These are phyloP conservation scores for Saururus chinensis DNA, from an alignment of 164 flowering plant genomes.

Conservation along the genomic window DNA sequence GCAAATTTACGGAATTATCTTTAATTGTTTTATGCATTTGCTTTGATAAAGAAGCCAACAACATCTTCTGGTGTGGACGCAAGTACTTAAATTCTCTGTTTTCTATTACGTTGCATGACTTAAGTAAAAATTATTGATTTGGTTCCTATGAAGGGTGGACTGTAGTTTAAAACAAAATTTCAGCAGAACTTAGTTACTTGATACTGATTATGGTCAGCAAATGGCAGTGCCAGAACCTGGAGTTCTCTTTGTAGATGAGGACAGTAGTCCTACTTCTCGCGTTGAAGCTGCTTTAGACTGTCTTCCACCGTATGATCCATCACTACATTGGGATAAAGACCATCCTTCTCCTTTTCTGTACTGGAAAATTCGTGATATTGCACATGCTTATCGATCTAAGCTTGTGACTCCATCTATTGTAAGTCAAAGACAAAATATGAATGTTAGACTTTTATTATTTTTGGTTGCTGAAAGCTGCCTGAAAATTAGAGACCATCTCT, in stretches of 20 bases:
- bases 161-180: not conserved
- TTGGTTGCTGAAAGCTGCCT: slow-evolving; percentile 1
- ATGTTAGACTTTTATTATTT: not conserved
- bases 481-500: slow-evolving; percentile 4
- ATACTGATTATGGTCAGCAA: slow-evolving; percentile 4
- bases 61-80: too few species aligned
- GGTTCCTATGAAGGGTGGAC: not conserved
- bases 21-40: too few species aligned
- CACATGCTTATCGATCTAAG: slow-evolving; percentile 72
- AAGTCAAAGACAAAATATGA: slow-evolving; percentile 6
- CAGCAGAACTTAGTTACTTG: not conserved
- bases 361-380: slow-evolving; percentile 92
- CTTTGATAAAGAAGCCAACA: too few species aligned
- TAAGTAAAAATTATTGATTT: not conserved
- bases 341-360: slow-evolving; percentile 35
- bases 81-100: too few species aligned
- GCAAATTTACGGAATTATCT: too few species aligned
- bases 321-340: slow-evolving; percentile 26
- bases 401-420: slow-evolving; percentile 66
- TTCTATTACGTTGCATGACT: too few species aligned
- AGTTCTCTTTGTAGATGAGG: slow-evolving; percentile 47
- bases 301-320: slow-evolving; percentile 71
- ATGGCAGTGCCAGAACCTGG: slow-evolving; percentile 50
- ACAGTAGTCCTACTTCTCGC: slow-evolving; percentile 47
- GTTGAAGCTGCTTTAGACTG: slow-evolving; percentile 57